Percentiles rank a stretch among this genome's conserved stretches.
phyloP scores from a whole-genome alignment of 148 eudicot species.

The Dianthus caryophyllus region DNA sequence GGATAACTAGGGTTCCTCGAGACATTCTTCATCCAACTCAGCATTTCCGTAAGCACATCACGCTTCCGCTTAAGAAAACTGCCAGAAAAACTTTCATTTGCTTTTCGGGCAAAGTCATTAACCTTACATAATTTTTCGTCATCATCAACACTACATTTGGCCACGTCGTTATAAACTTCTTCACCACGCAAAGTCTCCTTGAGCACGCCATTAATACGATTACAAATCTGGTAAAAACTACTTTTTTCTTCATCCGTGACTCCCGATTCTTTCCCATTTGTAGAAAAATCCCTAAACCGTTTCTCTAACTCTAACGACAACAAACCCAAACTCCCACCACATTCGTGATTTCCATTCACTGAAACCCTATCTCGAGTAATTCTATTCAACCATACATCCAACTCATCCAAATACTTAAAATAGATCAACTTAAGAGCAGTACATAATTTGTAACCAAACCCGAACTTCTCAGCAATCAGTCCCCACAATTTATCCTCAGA shows the following conservation, averaged over 20 bases:
- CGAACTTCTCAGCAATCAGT: slow-evolving; percentile 52
- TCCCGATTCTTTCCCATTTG: slow-evolving; percentile 14
- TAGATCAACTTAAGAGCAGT: slow-evolving; percentile 52
- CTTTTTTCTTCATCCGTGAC: slow-evolving; percentile 18
- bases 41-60: slow-evolving; percentile 40
- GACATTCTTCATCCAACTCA: slow-evolving; percentile 54
- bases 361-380: slow-evolving; percentile 32
- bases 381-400: slow-evolving; percentile 61
- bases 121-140: slow-evolving; percentile 24
- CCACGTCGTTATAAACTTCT: slow-evolving; percentile 17
- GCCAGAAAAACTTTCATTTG: slow-evolving; percentile 15
- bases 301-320: slow-evolving; percentile 48
- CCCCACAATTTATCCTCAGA: slow-evolving; percentile 65
- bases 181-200: slow-evolving; percentile 19
- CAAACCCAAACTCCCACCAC: slow-evolving; percentile 48
- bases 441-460: slow-evolving; percentile 31
- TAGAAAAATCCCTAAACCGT: slow-evolving; percentile 32
- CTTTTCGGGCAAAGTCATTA: slow-evolving; percentile 11
- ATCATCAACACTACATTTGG: slow-evolving; percentile 24
- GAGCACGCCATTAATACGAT: slow-evolving; percentile 20
- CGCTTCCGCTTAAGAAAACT: slow-evolving; percentile 58
- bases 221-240: slow-evolving; percentile 22
- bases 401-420: slow-evolving; percentile 55
- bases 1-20: slow-evolving; percentile 51
- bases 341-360: slow-evolving; percentile 34